Percentiles rank a stretch among this genome's conserved stretches.
Evolutionary conservation across 768 basidiomycete genomes (phyloP).

Genomic region (Suillus spraguei): DNA sequence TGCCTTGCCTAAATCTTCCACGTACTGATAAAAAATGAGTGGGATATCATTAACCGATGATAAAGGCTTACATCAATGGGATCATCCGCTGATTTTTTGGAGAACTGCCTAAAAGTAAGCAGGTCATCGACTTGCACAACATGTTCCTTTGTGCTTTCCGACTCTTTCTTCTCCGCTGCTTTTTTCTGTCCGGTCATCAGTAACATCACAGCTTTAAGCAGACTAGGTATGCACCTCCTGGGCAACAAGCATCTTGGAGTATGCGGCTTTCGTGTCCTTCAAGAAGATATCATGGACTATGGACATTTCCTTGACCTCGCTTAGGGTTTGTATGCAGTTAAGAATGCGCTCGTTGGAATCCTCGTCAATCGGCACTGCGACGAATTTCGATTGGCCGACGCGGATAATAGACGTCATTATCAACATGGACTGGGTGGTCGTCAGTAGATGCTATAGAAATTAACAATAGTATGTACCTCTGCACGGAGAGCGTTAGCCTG

Average conservation of each 20-base stretch:
- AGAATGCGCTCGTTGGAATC: conserved; percentile 96
- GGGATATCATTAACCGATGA: not conserved
- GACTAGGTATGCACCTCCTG: conserved; percentile 68
- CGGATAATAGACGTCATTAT: conserved; percentile 98
- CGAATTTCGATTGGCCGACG: conserved; percentile 96
- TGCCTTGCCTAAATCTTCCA: conserved; percentile 82
- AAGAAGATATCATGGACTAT: conserved; percentile 74
- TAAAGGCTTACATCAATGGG: conserved; percentile 60
- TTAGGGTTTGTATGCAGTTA: conserved; percentile 93
- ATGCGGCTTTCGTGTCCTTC: conserved; percentile 88
- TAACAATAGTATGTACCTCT: not conserved
- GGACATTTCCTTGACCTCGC: conserved; percentile 64
- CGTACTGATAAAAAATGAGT: conserved; percentile 53
- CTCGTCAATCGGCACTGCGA: conserved; percentile 94
- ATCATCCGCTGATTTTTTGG: conserved; percentile 86
- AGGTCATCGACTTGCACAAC: conserved; percentile 94
- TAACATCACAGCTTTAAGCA: not conserved
- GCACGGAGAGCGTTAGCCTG: conserved; percentile 31
- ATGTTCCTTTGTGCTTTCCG: conserved; percentile 64
- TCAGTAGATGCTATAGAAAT: not conserved
- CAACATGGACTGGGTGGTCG: conserved; percentile 73
- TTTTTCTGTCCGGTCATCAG: conserved; percentile 60
- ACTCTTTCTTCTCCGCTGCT: conserved; percentile 87
- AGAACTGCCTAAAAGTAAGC: conserved; percentile 91
- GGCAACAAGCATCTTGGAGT: conserved; percentile 92